A percentile compares a stretch with the other conserved stretches of the same genome.
phyloP scores from a whole-genome alignment of 1,139 yeast species.

The Zygoascus meyerae region DNA sequence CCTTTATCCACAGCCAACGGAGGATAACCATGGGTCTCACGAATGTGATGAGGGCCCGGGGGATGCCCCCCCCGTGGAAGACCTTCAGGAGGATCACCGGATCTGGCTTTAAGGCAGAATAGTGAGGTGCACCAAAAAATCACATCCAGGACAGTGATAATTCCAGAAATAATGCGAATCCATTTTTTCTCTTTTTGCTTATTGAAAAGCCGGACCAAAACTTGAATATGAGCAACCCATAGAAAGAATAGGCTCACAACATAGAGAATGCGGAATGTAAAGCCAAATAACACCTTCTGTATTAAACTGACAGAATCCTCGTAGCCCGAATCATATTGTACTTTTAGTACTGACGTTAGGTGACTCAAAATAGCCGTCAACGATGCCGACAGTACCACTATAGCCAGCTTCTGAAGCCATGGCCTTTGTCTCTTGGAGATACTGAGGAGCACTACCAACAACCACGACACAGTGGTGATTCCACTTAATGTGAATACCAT shows the following conservation, averaged over 20 bases:
- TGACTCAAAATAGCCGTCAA: slow-evolving; percentile 30
- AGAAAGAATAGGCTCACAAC: slow-evolving; percentile 55
- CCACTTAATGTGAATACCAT: slow-evolving; percentile 33
- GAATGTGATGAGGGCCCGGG: neutral
- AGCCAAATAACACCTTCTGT: slow-evolving; percentile 42
- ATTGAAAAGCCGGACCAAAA: slow-evolving; percentile 63
- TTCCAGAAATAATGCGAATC: slow-evolving; percentile 55
- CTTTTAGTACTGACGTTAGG: slow-evolving; percentile 24
- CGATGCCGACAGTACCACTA: slow-evolving; percentile 29
- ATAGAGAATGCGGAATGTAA: slow-evolving; percentile 55
- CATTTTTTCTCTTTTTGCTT: slow-evolving; percentile 62
- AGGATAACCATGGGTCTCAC: neutral
- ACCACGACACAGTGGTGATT: slow-evolving; percentile 34
- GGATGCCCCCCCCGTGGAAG: neutral
- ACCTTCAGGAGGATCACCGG: too few relatives aligned
- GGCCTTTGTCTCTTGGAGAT: slow-evolving; percentile 32
- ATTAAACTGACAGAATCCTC: slow-evolving; percentile 52
- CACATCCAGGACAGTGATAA: slow-evolving; percentile 42
- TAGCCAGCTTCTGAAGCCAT: slow-evolving; percentile 32
- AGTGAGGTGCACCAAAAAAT: slow-evolving; percentile 17
- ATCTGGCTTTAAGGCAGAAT: neutral
- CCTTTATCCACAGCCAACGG: neutral
- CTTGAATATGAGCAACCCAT: slow-evolving; percentile 74
- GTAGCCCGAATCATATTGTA: slow-evolving; percentile 45
- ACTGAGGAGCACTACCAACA: slow-evolving; percentile 29